Conservation (phyloP, 2,329 filamentous ascomycete species). For the Byssoonygena ceratinophila region DNA sequence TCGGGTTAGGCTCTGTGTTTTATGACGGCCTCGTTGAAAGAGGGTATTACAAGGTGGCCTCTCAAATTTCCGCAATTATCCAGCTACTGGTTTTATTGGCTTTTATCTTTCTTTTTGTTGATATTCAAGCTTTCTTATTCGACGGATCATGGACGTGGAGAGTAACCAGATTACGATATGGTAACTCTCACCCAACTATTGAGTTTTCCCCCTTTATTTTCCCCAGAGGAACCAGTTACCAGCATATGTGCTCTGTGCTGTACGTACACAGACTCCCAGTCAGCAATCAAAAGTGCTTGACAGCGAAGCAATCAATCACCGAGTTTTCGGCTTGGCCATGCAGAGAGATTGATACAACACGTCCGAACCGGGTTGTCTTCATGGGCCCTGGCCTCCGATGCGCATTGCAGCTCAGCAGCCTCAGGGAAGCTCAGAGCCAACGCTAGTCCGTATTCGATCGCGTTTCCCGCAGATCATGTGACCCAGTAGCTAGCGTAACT, state of each 20-base stretch:
- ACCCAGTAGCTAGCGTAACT: background rate
- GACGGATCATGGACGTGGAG: background rate
- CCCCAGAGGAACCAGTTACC: background rate
- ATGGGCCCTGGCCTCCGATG: background rate
- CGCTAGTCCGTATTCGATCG: background rate
- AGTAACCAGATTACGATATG: background rate
- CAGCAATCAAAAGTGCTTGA: background rate
- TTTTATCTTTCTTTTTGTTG: too few relatives aligned
- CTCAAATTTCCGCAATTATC: background rate
- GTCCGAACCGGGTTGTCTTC: background rate
- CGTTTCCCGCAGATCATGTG: background rate
- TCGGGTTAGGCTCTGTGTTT: background rate
- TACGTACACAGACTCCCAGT: background rate
- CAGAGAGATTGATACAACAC: background rate
- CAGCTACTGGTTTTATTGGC: background rate
- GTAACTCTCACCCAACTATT: slow-evolving; percentile 13
- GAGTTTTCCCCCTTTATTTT: slow-evolving; percentile 13
- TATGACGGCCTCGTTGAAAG: background rate
- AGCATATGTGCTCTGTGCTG: background rate
- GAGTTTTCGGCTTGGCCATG: too few relatives aligned
- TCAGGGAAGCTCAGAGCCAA: background rate
- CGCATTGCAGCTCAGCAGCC: background rate
- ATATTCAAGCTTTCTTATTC: background rate
- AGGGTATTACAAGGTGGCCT: background rate
- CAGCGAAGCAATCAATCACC: too few relatives aligned